Base-by-base conservation (phyloP, 805 yeast genomes). In the Candida sithepensis region DNA sequence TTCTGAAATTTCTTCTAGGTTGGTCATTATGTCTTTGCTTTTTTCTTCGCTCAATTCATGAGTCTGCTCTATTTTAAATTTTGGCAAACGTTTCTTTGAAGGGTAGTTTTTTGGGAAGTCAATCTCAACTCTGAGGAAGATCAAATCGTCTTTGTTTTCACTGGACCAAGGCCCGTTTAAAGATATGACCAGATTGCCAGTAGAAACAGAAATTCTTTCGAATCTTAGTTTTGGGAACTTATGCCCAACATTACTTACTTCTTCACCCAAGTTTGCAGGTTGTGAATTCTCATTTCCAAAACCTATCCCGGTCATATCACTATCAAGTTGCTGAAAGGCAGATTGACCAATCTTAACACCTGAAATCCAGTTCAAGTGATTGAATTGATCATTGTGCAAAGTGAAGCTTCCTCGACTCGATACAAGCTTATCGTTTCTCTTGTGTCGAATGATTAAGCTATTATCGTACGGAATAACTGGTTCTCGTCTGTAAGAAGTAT, bases 301-400 rank as follows among this genome's bases (percentile, higher is more conserved):
- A 1, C 63, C 58, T 44, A 65, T 60, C 39, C 66, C 69, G 28
- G 73, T 65, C 0, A 73, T 69, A 40, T 60, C 65, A 55, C 59
- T 62, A 41, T 57, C 67, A 8, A 63, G 58, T 39, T 57, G 54
- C 22, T 57, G 55, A 47, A 70, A 68, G 3, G 77, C 78, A 8
- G 79, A 63, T 38, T 73, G 69, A 1, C 88, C 88, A 53, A 92
- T 79, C 48, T 90, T 74, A 7, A 92, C 96, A 44, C 98, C 97
- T 0, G 97, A 84, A 34, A 95, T 82, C 98, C 98, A 92, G 53
- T 85, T 83, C 51, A 92, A 69, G 60, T 88, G 96, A 55, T 84
- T 82, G 59, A 60, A 74, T 47, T 47, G 78, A 59, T 41, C 75
- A 62, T 49, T 74, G 50, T 42, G 70, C 39, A 56, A 64, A 66